Conservation (phyloP, 768 basidiomycete genomes). For the Termitomyces bulborhizus region DNA sequence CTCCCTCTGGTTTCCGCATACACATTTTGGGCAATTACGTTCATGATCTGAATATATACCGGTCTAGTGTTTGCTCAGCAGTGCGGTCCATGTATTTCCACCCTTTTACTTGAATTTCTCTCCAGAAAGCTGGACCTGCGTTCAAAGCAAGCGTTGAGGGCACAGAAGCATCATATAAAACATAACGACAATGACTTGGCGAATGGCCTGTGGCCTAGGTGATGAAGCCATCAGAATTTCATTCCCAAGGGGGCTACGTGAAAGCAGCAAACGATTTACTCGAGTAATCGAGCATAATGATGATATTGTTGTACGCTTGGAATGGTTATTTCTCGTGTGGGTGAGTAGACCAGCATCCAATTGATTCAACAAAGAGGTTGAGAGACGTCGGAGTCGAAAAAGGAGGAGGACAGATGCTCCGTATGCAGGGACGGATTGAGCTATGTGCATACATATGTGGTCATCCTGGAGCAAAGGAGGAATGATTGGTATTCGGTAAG, state of each 20-base stretch:
- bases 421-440: background rate
- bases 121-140: constrained; percentile 35
- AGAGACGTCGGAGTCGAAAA: constrained; percentile 26
- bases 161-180: constrained; percentile 18
- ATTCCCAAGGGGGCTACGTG: background rate
- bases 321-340: constrained; percentile 18
- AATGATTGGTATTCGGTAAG: constrained; percentile 41
- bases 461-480: constrained; percentile 41
- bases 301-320: constrained; percentile 20
- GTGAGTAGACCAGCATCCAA: constrained; percentile 30
- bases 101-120: constrained; percentile 28
- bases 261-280: background rate
- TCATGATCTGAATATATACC: constrained; percentile 41
- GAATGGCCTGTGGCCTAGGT: background rate
- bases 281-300: constrained; percentile 26
- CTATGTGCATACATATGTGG: constrained; percentile 25
- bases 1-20: constrained; percentile 56
- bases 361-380: constrained; percentile 8
- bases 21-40: constrained; percentile 49
- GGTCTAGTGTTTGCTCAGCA: constrained; percentile 25
- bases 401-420: constrained; percentile 23
- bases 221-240: constrained; percentile 13
- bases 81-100: constrained; percentile 40
- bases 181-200: constrained; percentile 26
- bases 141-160: constrained; percentile 23